Base-by-base conservation (phyloP, 805 yeast species). In the Sugiyamaella americana region DNA sequence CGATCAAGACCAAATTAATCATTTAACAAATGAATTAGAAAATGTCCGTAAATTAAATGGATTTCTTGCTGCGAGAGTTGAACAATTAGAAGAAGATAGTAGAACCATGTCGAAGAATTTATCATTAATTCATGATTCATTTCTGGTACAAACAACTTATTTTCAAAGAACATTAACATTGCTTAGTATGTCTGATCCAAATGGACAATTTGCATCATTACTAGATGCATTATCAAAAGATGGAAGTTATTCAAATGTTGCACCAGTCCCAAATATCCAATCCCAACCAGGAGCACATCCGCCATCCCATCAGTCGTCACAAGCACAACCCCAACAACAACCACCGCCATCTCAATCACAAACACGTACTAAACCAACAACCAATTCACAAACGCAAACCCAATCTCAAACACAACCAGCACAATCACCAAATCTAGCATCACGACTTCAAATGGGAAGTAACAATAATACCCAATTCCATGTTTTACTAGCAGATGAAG, bases 401-500 rank as follows among this genome's bases (percentile, higher is more conserved):
- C 32, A 26, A 26, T 13, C 8, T 8, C 32, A 26, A 13, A 8
- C 8, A 13, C 32, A 26, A 26, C 32, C 32, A 26, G 13, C 32
- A 26, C 32, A 26, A 26, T 13, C 8, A 26, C 13, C 32, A 8
- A 26, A 26, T 13, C 8, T 35, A 32, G 11, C 34, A 34, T 5
- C 21, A 34, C 17, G 6, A 17, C 34, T 26, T 16, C 19, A 11
- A 36, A 22, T 21, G 37, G 41, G 20, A 37, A 26, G 32, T 26
- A 13, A 26, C 8, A 26, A 13, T 26, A 26, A 26, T 13, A 35
- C 19, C 36, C 45, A 22, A 50, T 8, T 26, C 32, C 32, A 26
- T 11, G 72, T 78, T 13, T 58, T 79, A 23, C 61, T 79, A 4
- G 81, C 79, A 2, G 82, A 78, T 52, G 84, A 79, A 48, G 77